Conservation (phyloP, 495 filamentous ascomycete species). For the Penicillium paradoxum region DNA sequence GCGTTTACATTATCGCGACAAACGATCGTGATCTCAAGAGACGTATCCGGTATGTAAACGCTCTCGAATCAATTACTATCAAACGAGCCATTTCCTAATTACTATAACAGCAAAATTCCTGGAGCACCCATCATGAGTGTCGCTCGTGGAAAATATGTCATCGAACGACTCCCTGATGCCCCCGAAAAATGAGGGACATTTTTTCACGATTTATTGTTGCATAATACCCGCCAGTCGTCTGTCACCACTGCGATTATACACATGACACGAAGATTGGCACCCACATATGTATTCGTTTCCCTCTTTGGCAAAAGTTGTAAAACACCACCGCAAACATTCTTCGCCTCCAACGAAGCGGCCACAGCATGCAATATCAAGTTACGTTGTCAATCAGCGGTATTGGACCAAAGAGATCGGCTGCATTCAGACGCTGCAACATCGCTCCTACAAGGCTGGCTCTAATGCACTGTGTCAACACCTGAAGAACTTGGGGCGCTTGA, state of each 20-base stretch:
- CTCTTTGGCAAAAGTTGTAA: background rate
- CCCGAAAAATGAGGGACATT: constrained; percentile 21
- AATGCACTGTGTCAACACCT: background rate
- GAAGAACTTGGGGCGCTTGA: background rate
- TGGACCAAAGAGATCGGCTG: background rate
- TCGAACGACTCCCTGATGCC: constrained; percentile 85
- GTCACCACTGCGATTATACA: background rate
- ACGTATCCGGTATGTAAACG: constrained; percentile 52
- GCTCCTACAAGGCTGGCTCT: background rate
- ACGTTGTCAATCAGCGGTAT: background rate
- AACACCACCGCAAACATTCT: background rate
- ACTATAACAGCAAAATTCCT: constrained; percentile 29
- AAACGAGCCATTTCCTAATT: background rate
- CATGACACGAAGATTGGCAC: constrained; percentile 1
- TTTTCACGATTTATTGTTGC: background rate
- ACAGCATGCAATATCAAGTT: background rate
- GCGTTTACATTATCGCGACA: constrained; percentile 83
- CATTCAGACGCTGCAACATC: background rate
- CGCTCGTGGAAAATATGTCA: constrained; percentile 79
- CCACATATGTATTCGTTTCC: constrained; percentile 1
- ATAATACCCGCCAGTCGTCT: background rate
- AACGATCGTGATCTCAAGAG: constrained; percentile 78
- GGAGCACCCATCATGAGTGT: constrained; percentile 61
- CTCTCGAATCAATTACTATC: background rate
- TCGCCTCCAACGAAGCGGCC: background rate